These are phyloP conservation scores for Euphorbia schlechtendalii DNA, from an alignment of 441 rosid genomes.

Conservation along the genomic window DNA sequence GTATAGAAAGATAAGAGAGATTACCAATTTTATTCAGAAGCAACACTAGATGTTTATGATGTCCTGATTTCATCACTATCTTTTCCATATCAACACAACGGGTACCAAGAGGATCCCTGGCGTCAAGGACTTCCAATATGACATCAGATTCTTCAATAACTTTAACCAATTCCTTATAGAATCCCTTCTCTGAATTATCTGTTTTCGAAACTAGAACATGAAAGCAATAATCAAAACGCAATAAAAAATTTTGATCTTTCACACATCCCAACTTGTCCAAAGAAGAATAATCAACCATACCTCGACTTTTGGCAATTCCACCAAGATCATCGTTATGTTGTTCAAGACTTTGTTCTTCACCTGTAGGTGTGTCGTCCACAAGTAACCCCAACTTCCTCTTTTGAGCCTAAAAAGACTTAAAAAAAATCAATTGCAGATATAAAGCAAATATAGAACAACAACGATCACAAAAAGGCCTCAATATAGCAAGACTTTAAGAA, in stretches of 20 bases:
- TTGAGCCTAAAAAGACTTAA: constrained; percentile 45
- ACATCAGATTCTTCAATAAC: constrained; percentile 93
- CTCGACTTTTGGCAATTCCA: constrained; percentile 35
- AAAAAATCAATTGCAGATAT: too few species aligned
- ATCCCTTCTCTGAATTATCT: constrained; percentile 84
- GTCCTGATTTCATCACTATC: constrained; percentile 82
- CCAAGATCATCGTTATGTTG: constrained; percentile 9
- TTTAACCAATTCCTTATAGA: constrained; percentile 89
- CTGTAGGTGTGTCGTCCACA: too few species aligned
- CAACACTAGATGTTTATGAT: constrained; percentile 72
- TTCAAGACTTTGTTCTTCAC: constrained; percentile 14
- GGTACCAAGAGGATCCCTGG: constrained; percentile 69
- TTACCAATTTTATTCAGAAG: constrained; percentile 89
- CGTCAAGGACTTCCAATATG: constrained; percentile 90
- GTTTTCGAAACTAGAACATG: constrained; percentile 12
- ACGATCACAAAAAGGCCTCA: background rate
- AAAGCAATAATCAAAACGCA: background rate
- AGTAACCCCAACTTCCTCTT: too few species aligned
- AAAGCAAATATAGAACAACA: too few species aligned
- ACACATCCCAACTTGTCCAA: background rate
- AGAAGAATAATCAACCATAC: too few species aligned
- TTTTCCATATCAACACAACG: constrained; percentile 94
- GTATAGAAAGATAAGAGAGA: background rate
- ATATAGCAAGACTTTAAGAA: background rate
- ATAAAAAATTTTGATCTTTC: too few species aligned